phyloP scores from a whole-genome alignment of 139 green algal genomes.

The Asterochloris erici region DNA sequence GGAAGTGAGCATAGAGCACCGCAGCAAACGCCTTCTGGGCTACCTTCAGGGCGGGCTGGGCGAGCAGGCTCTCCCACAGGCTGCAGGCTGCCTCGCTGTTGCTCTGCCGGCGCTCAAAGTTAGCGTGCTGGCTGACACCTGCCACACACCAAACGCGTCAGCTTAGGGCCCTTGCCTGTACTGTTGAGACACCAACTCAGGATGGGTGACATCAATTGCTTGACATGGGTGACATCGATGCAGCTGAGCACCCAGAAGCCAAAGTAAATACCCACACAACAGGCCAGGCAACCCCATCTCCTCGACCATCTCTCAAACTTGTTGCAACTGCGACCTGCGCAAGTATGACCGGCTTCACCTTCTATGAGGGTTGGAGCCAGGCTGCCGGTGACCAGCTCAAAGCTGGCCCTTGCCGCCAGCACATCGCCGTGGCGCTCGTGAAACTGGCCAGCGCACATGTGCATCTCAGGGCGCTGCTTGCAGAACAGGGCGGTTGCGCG shows the following conservation, averaged over 20 bases:
- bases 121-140: slow-evolving; percentile 47
- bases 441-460: slow-evolving; percentile 66
- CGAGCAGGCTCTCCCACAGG: slow-evolving; percentile 47
- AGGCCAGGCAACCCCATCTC: no score
- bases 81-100: slow-evolving; percentile 36
- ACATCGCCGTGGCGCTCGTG: slow-evolving; percentile 57
- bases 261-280: no score
- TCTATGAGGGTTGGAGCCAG: not conserved
- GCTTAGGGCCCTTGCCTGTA: no score
- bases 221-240: no score
- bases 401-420: slow-evolving; percentile 26
- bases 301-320: no score
- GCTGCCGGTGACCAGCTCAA: slow-evolving; percentile 10
- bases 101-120: slow-evolving; percentile 67
- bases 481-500: slow-evolving; percentile 58
- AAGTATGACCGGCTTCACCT: not conserved
- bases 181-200: no score
- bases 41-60: slow-evolving; percentile 46
- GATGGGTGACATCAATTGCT: no score
- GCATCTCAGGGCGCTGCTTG: slow-evolving; percentile 56
- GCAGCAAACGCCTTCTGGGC: slow-evolving; percentile 44
- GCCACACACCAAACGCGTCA: not conserved
- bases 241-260: no score
- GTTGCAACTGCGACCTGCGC: not conserved
- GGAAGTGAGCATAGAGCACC: slow-evolving; percentile 67